Percentiles rank a stretch among this genome's conserved stretches.
These are phyloP conservation scores for Pleurotus cornucopiae DNA, from an alignment of 768 basidiomycete genomes.

Conservation along the genomic window DNA sequence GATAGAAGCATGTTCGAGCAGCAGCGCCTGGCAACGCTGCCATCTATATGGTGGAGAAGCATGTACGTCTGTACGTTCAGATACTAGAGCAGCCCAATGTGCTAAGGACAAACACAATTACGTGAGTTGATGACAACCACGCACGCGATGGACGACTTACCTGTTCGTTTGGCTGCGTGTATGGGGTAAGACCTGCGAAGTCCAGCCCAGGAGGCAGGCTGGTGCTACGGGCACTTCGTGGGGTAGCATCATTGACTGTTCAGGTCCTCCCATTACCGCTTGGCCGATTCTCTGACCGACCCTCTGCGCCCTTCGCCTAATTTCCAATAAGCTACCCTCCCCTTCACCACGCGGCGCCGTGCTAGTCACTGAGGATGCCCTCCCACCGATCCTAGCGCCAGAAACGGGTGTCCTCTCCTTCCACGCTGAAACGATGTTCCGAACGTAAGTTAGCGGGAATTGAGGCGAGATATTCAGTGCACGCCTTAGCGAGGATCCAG, in stretches of 20 bases:
- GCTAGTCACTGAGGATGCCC: constrained; percentile 33
- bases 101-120: constrained; percentile 60
- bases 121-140: constrained; percentile 14
- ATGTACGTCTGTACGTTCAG: constrained; percentile 70
- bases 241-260: constrained; percentile 21
- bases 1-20: constrained; percentile 80
- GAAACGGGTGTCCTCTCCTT: constrained; percentile 68
- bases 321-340: constrained; percentile 46
- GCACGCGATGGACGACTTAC: constrained; percentile 26
- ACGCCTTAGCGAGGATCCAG: constrained; percentile 48
- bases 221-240: constrained; percentile 26
- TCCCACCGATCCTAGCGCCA: constrained; percentile 23
- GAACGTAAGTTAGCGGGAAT: constrained; percentile 68
- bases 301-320: constrained; percentile 39
- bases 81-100: constrained; percentile 86
- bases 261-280: constrained; percentile 16
- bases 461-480: constrained; percentile 62
- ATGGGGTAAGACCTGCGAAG: constrained; percentile 39
- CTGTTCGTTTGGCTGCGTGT: constrained; percentile 45
- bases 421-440: constrained; percentile 78
- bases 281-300: constrained; percentile 31
- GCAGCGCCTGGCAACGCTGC: constrained; percentile 78
- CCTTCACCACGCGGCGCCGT: constrained; percentile 28
- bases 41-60: constrained; percentile 72
- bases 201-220: constrained; percentile 39